phyloP scores from a whole-genome alignment of 345 rosid species.

The Cardamine resedifolia region DNA sequence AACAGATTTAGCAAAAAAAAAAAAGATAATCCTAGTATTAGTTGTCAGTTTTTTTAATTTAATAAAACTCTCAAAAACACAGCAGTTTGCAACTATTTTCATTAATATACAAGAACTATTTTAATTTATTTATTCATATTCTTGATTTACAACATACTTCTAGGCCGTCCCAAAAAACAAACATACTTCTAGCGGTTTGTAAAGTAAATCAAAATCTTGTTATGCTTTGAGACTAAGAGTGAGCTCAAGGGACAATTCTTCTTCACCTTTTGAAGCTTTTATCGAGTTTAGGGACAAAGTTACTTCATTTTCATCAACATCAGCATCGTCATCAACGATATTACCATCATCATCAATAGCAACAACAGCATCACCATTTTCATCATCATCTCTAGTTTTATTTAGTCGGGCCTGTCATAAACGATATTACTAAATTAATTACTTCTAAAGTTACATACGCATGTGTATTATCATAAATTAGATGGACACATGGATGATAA shows the following conservation, averaged over 20 bases:
- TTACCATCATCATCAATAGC: not conserved
- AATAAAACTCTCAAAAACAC: not conserved
- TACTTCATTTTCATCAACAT: not conserved
- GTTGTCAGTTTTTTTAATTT: not conserved
- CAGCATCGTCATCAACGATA: not conserved
- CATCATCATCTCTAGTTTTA: slow-evolving; percentile 20
- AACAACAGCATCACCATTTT: slow-evolving; percentile 7
- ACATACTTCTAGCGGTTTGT: not conserved
- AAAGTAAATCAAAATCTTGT: not conserved
- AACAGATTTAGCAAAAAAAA: not conserved
- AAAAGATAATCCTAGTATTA: not conserved
- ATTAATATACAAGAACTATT: not conserved
- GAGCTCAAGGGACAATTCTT: slow-evolving; percentile 36
- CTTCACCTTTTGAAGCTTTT: slow-evolving; percentile 6
- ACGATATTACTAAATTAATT: not conserved
- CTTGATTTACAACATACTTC: slow-evolving; percentile 2
- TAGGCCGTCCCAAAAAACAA: too few relatives aligned
- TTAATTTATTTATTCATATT: not conserved
- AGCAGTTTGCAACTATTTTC: not conserved
- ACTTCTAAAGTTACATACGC: not conserved
- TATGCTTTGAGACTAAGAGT: slow-evolving; percentile 25
- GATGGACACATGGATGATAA: not conserved
- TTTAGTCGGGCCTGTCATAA: slow-evolving; percentile 18
- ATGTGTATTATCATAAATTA: not conserved
- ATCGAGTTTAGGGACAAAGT: slow-evolving; percentile 19